A percentile compares a stretch with the other conserved stretches of the same genome.
phyloP scores from a whole-genome alignment of 2,329 filamentous ascomycete species.

The Parastagonospora nodorum region DNA sequence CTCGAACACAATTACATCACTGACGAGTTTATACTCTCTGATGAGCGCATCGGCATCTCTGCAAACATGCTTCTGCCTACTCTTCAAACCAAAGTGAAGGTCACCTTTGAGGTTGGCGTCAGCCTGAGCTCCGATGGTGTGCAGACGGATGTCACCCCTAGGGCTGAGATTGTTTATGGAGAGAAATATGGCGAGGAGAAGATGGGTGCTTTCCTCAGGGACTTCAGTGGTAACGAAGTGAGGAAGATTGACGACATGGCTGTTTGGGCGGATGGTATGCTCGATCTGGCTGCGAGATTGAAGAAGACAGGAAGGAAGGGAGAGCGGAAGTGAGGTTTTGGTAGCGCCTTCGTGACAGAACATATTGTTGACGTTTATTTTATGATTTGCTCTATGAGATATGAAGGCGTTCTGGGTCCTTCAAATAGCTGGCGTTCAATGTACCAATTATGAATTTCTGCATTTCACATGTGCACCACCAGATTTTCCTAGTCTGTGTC shows the following conservation, averaged over 20 bases:
- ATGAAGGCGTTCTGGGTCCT: constrained; percentile 16
- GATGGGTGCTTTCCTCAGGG: constrained; percentile 72
- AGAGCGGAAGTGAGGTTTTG: constrained; percentile 30
- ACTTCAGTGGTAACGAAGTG: constrained; percentile 52
- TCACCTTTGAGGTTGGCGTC: constrained; percentile 61
- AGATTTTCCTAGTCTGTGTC: too few species aligned
- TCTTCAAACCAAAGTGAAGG: constrained; percentile 71
- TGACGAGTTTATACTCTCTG: constrained; percentile 65
- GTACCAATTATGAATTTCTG: neutral
- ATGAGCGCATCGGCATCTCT: constrained; percentile 67
- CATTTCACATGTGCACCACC: too few species aligned
- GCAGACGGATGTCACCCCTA: constrained; percentile 62
- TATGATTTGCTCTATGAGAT: constrained; percentile 14
- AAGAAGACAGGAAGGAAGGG: constrained; percentile 53
- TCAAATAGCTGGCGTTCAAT: neutral
- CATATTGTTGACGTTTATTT: constrained; percentile 4
- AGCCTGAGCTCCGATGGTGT: constrained; percentile 51
- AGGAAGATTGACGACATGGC: constrained; percentile 35
- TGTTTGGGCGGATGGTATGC: constrained; percentile 51
- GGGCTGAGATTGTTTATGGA: constrained; percentile 72
- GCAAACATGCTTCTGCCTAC: constrained; percentile 66
- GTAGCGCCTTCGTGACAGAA: neutral
- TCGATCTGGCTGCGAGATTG: constrained; percentile 51
- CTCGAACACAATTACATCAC: constrained; percentile 70
- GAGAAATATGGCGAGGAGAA: constrained; percentile 77